Conservation (phyloP, 805 yeast genomes). For the Maudiozyma saulgeensis region DNA sequence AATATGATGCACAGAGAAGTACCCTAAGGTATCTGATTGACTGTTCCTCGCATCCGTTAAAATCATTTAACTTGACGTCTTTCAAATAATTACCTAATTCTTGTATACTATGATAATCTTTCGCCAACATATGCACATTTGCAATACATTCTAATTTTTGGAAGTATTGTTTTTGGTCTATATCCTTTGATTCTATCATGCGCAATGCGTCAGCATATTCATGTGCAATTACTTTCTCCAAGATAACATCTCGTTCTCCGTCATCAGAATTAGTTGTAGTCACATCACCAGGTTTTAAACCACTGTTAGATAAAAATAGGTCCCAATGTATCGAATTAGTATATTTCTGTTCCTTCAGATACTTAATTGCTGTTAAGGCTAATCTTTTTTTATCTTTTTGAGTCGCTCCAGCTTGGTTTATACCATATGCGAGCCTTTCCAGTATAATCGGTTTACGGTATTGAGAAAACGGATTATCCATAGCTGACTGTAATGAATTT, state of each 20-base stretch:
- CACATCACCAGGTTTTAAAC: not conserved
- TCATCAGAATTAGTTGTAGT: not conserved
- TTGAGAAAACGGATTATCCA: constrained; percentile 1
- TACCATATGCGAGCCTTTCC: constrained; percentile 13
- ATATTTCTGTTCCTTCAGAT: constrained; percentile 7
- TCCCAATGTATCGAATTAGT: constrained; percentile 13
- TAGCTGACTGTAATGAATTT: too few species aligned
- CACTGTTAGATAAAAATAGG: constrained; percentile 4
- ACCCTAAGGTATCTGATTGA: constrained; percentile 11
- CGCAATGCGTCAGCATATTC: constrained; percentile 18
- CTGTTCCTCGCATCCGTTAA: constrained; percentile 6
- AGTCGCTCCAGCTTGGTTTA: constrained; percentile 5
- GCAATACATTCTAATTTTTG: constrained; percentile 13
- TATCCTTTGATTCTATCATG: constrained; percentile 11
- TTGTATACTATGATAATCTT: constrained; percentile 15
- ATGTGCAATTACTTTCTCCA: constrained; percentile 13
- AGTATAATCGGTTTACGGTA: constrained; percentile 9
- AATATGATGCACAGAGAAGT: constrained; percentile 11
- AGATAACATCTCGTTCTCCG: not conserved
- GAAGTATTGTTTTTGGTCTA: constrained; percentile 4
- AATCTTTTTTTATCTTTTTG: constrained; percentile 5
- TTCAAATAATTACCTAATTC: constrained; percentile 18
- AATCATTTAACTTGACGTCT: not conserved
- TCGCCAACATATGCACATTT: constrained; percentile 11
- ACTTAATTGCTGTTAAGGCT: constrained; percentile 11